A percentile compares a stretch with the other conserved stretches of the same genome.
Evolutionary conservation across 2,329 filamentous ascomycete genomes (phyloP).

Genomic region (Alternaria postmessia): DNA sequence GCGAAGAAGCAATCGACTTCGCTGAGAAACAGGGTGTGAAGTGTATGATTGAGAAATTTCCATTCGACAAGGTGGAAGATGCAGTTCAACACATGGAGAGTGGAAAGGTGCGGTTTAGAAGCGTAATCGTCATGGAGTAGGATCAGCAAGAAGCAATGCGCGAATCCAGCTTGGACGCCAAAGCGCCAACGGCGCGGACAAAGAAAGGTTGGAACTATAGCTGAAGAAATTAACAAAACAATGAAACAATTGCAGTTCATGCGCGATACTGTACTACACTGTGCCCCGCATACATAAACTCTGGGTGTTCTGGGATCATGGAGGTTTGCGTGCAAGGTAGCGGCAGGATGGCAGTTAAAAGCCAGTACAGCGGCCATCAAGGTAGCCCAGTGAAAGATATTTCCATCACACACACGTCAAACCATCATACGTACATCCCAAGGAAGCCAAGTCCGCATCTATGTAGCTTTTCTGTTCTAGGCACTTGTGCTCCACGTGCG

Average conservation of each 20-base stretch:
- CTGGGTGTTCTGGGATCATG: slow-evolving; percentile 5
- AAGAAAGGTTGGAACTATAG: slow-evolving; percentile 8
- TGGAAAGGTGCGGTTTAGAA: slow-evolving; percentile 61
- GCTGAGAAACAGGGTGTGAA: slow-evolving; percentile 58
- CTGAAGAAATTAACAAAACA: slow-evolving; percentile 10
- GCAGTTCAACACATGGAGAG: slow-evolving; percentile 60
- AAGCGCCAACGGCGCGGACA: background rate
- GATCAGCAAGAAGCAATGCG: slow-evolving; percentile 1
- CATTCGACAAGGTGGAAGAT: slow-evolving; percentile 59
- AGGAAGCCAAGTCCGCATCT: slow-evolving; percentile 4
- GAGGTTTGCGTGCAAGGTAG: background rate
- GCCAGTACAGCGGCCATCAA: background rate
- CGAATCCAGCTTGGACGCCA: background rate
- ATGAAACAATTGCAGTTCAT: slow-evolving; percentile 20
- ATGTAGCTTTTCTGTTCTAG: background rate
- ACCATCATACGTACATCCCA: background rate
- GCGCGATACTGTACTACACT: background rate
- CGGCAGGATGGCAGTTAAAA: background rate
- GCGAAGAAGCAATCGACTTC: slow-evolving; percentile 62
- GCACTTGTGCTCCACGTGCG: slow-evolving; percentile 10
- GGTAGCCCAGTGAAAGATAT: slow-evolving; percentile 10
- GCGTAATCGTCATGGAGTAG: slow-evolving; percentile 59
- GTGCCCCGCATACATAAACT: background rate
- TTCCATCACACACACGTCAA: slow-evolving; percentile 2
- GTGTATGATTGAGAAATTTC: slow-evolving; percentile 63